A percentile compares a stretch with the other conserved stretches of the same genome.
These are phyloP conservation scores for Gamarada debralockiae DNA, from an alignment of 495 filamentous ascomycete genomes.

Conservation along the genomic window DNA sequence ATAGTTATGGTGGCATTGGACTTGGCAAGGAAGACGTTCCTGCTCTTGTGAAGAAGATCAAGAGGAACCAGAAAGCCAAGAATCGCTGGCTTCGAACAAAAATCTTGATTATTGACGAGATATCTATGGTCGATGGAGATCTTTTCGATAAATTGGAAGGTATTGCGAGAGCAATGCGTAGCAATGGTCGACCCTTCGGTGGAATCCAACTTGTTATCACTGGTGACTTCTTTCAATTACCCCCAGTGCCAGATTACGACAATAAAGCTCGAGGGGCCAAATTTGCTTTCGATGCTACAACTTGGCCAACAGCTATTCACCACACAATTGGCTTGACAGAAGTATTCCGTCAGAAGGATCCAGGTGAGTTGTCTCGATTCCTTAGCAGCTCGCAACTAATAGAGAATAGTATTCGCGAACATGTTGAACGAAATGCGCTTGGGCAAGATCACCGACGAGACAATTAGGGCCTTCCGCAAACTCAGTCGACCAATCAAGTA, in stretches of 20 bases:
- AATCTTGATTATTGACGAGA: conserved; percentile 86
- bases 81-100: conserved; percentile 85
- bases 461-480: conserved; percentile 64
- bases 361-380: conserved; percentile 45
- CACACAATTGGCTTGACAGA: conserved; percentile 95
- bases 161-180: conserved; percentile 74
- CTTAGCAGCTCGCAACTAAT: not conserved
- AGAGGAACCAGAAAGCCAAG: conserved; percentile 80
- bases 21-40: conserved; percentile 84
- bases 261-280: conserved; percentile 61
- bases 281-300: conserved; percentile 88
- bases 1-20: conserved; percentile 94
- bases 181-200: conserved; percentile 89
- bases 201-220: conserved; percentile 96
- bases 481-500: conserved; percentile 68
- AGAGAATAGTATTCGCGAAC: conserved; percentile 64
- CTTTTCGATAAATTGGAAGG: conserved; percentile 94
- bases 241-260: conserved; percentile 75
- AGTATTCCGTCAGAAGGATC: conserved; percentile 93
- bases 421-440: conserved; percentile 99
- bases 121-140: conserved; percentile 98
- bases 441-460: conserved; percentile 67
- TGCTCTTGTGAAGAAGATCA: conserved; percentile 87
- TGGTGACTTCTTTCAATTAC: conserved; percentile 96
- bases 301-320: conserved; percentile 88